Percentiles rank a stretch among this genome's conserved stretches.
phyloP scores from a whole-genome alignment of 2,329 filamentous ascomycete genomes.

The Verticillium isaacii region DNA sequence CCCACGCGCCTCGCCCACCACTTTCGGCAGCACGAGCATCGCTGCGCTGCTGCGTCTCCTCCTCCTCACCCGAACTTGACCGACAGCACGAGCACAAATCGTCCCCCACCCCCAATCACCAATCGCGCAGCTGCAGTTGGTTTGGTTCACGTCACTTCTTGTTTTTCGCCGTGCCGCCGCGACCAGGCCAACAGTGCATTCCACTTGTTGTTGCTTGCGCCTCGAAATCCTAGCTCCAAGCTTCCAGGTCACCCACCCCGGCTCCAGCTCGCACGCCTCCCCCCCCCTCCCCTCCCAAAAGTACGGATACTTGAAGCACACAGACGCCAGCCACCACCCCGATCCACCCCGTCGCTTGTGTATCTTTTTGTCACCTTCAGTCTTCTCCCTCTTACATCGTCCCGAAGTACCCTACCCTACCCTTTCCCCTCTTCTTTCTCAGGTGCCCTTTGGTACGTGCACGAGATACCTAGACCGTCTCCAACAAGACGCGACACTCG shows the following conservation, averaged over 20 bases:
- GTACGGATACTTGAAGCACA: slow-evolving; percentile 13
- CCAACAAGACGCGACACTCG: background rate
- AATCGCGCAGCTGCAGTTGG: background rate
- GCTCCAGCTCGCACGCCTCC: slow-evolving; percentile 4
- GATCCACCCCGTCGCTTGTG: slow-evolving; percentile 10
- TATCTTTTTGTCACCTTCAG: slow-evolving; percentile 14
- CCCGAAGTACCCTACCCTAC: slow-evolving; percentile 1
- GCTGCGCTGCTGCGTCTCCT: background rate
- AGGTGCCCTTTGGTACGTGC: background rate
- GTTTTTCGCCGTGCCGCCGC: background rate
- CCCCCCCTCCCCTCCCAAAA: slow-evolving; percentile 4
- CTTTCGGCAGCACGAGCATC: background rate
- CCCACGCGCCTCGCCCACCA: background rate
- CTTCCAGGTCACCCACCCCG: background rate
- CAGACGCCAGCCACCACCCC: slow-evolving; percentile 4
- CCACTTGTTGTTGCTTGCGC: background rate
- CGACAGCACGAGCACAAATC: background rate
- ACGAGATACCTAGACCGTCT: background rate
- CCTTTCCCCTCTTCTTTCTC: background rate
- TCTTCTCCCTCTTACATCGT: background rate
- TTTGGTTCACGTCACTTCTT: slow-evolving; percentile 1
- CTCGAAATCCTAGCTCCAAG: background rate
- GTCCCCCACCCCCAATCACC: background rate
- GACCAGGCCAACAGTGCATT: background rate
- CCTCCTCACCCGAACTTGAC: background rate